A percentile compares a stretch with the other conserved stretches of the same genome.
Evolutionary conservation across 768 basidiomycete species (phyloP).

Genomic region (Collybia sp.): DNA sequence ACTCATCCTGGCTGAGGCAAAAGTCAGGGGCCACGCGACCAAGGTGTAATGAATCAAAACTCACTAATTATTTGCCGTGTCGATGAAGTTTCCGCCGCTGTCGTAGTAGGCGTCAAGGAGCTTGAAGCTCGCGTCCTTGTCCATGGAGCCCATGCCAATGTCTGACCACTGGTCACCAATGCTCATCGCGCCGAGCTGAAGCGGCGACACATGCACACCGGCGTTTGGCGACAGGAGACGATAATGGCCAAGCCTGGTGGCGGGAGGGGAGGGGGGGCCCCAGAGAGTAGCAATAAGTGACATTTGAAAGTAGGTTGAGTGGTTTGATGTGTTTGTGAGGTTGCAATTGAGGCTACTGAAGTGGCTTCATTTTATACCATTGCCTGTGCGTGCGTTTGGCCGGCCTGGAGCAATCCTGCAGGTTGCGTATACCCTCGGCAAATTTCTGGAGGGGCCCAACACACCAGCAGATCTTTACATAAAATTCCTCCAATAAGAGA

Average conservation of each 20-base stretch:
- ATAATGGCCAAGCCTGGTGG: constrained; percentile 29
- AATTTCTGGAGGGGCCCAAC: no score
- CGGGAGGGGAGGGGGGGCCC: constrained; percentile 15
- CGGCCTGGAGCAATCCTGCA: no score
- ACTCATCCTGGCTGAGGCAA: constrained; percentile 28
- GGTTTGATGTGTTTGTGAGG: no score
- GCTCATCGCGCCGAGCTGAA: constrained; percentile 43
- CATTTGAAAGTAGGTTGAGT: no score
- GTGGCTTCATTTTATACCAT: no score
- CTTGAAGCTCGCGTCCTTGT: constrained; percentile 10
- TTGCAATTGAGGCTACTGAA: no score
- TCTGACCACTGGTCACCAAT: constrained; percentile 37
- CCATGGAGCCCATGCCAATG: constrained; percentile 23
- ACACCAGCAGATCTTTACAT: no score
- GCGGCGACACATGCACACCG: constrained; percentile 42
- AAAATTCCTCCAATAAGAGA: no score
- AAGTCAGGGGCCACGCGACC: neutral
- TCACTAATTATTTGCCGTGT: constrained; percentile 12
- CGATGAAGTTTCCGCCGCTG: constrained; percentile 12
- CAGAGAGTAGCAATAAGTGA: neutral
- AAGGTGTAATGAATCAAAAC: neutral
- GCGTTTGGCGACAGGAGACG: constrained; percentile 33
- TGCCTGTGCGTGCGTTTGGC: no score
- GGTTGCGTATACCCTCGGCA: no score
- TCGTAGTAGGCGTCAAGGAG: constrained; percentile 10